Conservation (phyloP, 805 yeast genomes). For the Cyberlindnera galapagoensis region DNA sequence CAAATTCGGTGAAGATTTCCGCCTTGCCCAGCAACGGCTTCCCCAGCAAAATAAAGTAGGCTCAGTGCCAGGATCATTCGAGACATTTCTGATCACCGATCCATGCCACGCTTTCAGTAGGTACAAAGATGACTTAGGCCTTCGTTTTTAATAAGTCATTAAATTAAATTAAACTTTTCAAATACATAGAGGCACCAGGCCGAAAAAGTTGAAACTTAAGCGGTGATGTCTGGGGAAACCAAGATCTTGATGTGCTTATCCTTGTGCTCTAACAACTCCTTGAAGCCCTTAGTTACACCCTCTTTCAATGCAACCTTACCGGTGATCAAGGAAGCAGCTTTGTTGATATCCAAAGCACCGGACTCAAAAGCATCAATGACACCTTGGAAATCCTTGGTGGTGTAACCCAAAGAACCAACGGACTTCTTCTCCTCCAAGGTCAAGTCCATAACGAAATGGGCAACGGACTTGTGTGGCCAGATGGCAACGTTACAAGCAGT, state of each 20-base stretch:
- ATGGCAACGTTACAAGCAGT: constrained; percentile 42
- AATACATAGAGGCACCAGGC: too few species aligned
- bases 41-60: too few species aligned
- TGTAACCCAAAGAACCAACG: constrained; percentile 41
- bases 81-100: too few species aligned
- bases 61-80: too few species aligned
- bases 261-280: constrained; percentile 35
- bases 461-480: constrained; percentile 41
- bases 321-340: constrained; percentile 32
- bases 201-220: too few species aligned
- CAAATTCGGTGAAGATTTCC: too few species aligned
- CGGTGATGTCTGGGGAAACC: constrained; percentile 28
- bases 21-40: too few species aligned
- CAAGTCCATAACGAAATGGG: constrained; percentile 39
- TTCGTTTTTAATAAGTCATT: too few species aligned
- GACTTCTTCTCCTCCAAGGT: constrained; percentile 36
- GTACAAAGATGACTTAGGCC: too few species aligned
- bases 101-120: too few species aligned
- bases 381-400: constrained; percentile 36
- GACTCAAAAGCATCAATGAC: constrained; percentile 34
- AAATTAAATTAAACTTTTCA: too few species aligned
- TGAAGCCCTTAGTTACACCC: constrained; percentile 36
- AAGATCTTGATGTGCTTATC: constrained; percentile 41
- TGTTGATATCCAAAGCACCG: constrained; percentile 30
- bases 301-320: constrained; percentile 32